Base-by-base conservation (phyloP, 108 stramenopile species). In the Pseudonitzschia delicatissima region DNA sequence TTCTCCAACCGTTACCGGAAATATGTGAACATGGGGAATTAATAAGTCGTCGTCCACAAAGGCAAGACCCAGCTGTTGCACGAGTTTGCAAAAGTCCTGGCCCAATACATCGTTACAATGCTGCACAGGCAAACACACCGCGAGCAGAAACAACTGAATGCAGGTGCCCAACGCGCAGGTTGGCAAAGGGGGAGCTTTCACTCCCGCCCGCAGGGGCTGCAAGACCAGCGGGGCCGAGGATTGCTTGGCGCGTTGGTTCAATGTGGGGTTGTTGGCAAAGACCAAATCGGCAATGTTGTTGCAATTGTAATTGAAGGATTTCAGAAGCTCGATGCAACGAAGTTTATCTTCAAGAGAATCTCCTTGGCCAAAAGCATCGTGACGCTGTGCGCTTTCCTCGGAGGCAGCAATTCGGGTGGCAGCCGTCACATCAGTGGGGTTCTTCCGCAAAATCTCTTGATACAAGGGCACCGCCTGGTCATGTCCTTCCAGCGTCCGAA, bases 11-110 rank as follows among this genome's bases (percentile, higher is more conserved):
- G 15, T 58, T 27, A 61, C 63, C 9, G 88, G 88, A 35, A 82
- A 82, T 49, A 90, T 66, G 53, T 90, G 88, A 40, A 78, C 66
- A 59, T 85, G 72, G 0, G 88, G 88, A 39, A 87, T 80, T 11
- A 87, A 51, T 53, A 62, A 62, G 11, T 68, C 67, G 21, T 51
- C 60, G 31, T 78, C 71, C 59, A 68, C 11, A 63, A 80, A 82
- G 2, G 82, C 79, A 1, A 89, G 20, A 18, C 88, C 85, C 61
- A 86, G 67, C n/a, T 62, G 55, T 64, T 71, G 27, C 39, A 85
- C 25, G 49, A 85, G 58, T 12, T 70, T 23, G 7, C 85, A 53
- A 17, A 72, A 69, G 23, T 79, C 67, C 32, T 49, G 26, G 25
- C 82, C 84, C 18, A 89, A 42, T 20, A 61, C 21, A 45, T 67